Evolutionary conservation across 2,329 filamentous ascomycete genomes (phyloP), one percentile per base, ranked within the genome.

Genomic region (Microascus cirrosus): DNA sequence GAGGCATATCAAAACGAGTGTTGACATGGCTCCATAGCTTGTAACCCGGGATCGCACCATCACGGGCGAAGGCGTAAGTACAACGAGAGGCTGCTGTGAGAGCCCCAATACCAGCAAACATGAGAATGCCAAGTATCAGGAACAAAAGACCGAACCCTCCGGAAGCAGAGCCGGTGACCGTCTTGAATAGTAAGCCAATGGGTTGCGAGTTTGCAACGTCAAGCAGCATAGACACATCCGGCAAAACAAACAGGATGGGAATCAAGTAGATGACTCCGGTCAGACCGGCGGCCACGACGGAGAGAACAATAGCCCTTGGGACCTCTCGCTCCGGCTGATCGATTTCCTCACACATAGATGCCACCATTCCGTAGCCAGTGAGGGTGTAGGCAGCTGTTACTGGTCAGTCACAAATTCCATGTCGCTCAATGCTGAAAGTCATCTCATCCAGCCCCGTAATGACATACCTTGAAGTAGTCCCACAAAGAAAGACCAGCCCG

Each of bases 351-450:
- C 84, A 88, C 86, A 89, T 89, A 61, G 83, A 87, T 67, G 89
- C 85, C 59, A 90, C 86, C 87, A 90, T 90, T 70, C 87, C 87
- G 0, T 86, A 89, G 18, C 85, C 87, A 2, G 86, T 89, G 15
- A 86, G 89, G 54, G 84, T 85, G 65, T 90, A 89, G 61, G 83
- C 86, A 55, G 84, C 86, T 64, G 18, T 39, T 32, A 3, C 4
- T 39, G 36, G 36, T 39, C 36, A 39, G 36, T 3, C 4, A 18
- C 36, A 39, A 12, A 32, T 39, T 39, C n/a, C 36, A 39, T 39
- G 4, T 18, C 28, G 8, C 36, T 39, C 36, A 39, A 3, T 3
- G 36, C 18, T 39, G 18, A 12, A 12, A 12, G 36, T 3, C 3
- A 39, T 18, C 36, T 39, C 18, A 39, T n/a, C n/a, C n/a, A 39